A percentile compares a stretch with the other conserved stretches of the same genome.
phyloP scores from a whole-genome alignment of 371 early-diverging fungal species.

The Blakeslea trispora region DNA sequence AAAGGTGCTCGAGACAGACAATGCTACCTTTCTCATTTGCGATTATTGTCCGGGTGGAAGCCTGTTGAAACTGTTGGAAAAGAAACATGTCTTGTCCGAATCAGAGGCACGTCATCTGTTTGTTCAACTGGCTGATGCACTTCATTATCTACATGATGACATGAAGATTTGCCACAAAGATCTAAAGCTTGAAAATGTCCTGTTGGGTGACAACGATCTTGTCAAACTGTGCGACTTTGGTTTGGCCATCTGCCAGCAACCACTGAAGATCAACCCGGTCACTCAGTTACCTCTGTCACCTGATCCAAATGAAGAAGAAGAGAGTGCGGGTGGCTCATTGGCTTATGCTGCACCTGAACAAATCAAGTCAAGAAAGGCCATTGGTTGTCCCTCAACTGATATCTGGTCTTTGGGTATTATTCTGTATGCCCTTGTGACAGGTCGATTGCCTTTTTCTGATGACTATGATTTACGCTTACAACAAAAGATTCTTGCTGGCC shows the following conservation, averaged over 20 bases:
- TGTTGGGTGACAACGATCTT: slow-evolving; percentile 46
- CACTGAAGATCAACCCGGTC: slow-evolving; percentile 5
- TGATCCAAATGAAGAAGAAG: slow-evolving; percentile 14
- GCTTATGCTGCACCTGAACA: slow-evolving; percentile 81
- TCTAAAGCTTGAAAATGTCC: slow-evolving; percentile 88
- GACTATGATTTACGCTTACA: slow-evolving; percentile 72
- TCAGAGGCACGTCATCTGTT: slow-evolving; percentile 54
- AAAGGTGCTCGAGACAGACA: slow-evolving; percentile 64
- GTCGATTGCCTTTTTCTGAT: slow-evolving; percentile 73
- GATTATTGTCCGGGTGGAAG: slow-evolving; percentile 64
- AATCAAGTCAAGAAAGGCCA: slow-evolving; percentile 39
- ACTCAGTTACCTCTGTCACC: slow-evolving; percentile 20
- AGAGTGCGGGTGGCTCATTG: slow-evolving; percentile 61
- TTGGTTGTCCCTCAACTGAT: slow-evolving; percentile 60
- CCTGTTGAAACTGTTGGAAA: slow-evolving; percentile 44
- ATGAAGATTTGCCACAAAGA: slow-evolving; percentile 81
- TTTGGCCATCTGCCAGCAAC: slow-evolving; percentile 57
- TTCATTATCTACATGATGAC: slow-evolving; percentile 78
- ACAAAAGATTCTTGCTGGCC: slow-evolving; percentile 55
- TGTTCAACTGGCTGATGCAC: slow-evolving; percentile 68
- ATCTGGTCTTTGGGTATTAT: slow-evolving; percentile 85
- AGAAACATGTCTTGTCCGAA: slow-evolving; percentile 48
- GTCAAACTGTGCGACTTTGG: slow-evolving; percentile 91
- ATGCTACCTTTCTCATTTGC: slow-evolving; percentile 65
- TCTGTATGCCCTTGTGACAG: slow-evolving; percentile 68